These are phyloP conservation scores for Trichoderma sp. DNA, from an alignment of 2,329 filamentous ascomycete genomes.

Conservation along the genomic window DNA sequence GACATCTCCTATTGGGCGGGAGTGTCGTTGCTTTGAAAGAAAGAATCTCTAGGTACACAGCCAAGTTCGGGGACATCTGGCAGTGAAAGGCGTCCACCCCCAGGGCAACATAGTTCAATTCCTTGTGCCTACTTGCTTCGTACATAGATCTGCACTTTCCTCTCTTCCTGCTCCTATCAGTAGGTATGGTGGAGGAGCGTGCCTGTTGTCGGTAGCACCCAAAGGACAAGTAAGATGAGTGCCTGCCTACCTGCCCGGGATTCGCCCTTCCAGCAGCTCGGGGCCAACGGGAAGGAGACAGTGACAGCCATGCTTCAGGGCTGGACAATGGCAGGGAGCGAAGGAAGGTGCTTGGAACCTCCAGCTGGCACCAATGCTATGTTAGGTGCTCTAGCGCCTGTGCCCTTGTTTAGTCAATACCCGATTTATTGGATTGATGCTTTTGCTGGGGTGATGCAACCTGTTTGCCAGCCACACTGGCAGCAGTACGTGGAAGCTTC, in stretches of 20 bases:
- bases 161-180: not conserved
- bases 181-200: not conserved
- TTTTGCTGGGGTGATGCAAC: not conserved
- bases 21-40: not conserved
- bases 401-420: not conserved
- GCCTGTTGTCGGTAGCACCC: not conserved
- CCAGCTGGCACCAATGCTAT: not conserved
- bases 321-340: not conserved
- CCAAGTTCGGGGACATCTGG: not conserved
- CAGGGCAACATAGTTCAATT: not conserved
- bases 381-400: not conserved
- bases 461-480: not conserved
- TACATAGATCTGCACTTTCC: not conserved
- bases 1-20: not conserved
- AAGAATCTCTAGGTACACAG: not conserved
- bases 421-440: not conserved
- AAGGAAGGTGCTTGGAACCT: not conserved
- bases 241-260: not conserved
- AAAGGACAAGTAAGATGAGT: not conserved
- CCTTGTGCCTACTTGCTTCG: not conserved
- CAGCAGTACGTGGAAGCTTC: not conserved
- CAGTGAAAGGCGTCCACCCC: not conserved
- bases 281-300: slow-evolving; percentile 22
- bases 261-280: slow-evolving; percentile 5
- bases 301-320: slow-evolving; percentile 18